Evolutionary conservation across 495 filamentous ascomycete species (phyloP).

Genomic region (Aspergillus cristatus): DNA sequence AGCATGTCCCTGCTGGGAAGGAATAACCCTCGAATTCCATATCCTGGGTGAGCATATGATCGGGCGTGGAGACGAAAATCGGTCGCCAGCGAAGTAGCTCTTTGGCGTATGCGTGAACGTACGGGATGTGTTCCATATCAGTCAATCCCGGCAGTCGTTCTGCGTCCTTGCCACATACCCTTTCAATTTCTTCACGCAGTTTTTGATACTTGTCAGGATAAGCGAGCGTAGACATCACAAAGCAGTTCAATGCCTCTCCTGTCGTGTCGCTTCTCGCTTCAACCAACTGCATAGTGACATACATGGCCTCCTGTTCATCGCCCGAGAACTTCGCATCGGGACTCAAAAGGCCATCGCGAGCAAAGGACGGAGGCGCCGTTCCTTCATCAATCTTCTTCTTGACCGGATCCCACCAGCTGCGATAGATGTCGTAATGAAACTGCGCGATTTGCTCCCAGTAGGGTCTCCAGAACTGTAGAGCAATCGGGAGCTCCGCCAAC

Average conservation of each 20-base stretch:
- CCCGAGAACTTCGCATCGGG: slow-evolving; percentile 27
- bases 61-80: slow-evolving; percentile 20
- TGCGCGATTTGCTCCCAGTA: slow-evolving; percentile 21
- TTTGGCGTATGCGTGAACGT: slow-evolving; percentile 22
- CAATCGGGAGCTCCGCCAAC: slow-evolving; percentile 20
- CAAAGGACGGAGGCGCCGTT: slow-evolving; percentile 18
- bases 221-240: slow-evolving; percentile 25
- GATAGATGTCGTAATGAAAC: slow-evolving; percentile 23
- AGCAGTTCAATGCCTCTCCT: slow-evolving; percentile 27
- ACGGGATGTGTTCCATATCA: slow-evolving; percentile 21
- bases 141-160: slow-evolving; percentile 24
- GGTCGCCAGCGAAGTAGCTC: slow-evolving; percentile 28
- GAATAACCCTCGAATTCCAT: slow-evolving; percentile 43
- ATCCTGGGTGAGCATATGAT: slow-evolving; percentile 28
- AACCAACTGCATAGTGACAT: slow-evolving; percentile 28
- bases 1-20: slow-evolving; percentile 36
- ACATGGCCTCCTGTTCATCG: slow-evolving; percentile 36
- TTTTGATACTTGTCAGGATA: slow-evolving; percentile 19
- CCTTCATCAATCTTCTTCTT: slow-evolving; percentile 12
- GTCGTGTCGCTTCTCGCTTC: slow-evolving; percentile 40
- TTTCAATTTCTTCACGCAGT: slow-evolving; percentile 29
- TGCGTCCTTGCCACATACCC: slow-evolving; percentile 22
- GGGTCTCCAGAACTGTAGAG: slow-evolving; percentile 32
- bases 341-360: slow-evolving; percentile 25
- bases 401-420: slow-evolving; percentile 27